Base-by-base conservation (phyloP, 106 monocot genomes). In the Allium fistulosum region DNA sequence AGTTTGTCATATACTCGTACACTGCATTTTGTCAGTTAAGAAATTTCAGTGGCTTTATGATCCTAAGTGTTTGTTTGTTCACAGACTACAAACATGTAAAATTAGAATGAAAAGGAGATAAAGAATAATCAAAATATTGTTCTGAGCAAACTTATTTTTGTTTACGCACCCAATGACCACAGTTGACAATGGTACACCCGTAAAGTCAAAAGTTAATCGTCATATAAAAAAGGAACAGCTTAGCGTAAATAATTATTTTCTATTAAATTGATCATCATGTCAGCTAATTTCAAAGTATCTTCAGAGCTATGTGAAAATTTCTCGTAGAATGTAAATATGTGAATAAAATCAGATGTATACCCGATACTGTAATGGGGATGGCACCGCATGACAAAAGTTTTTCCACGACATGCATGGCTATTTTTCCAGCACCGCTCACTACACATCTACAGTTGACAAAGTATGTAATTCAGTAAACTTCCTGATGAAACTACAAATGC, bases 351-450 rank as follows among this genome's bases (percentile, higher is more conserved):
- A 48, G 7, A 28, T 18, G 11, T 46, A 16, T 78, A 89, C 96
- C 96, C 74, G 96, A 92, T 59, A 97, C 46, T 26, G 96, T 86
- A 56, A 97, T 75, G 16, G 96, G 96, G 26, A 97, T 84, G 61
- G 92, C 96, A 77, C 88, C 92, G 67, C 80, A 92, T 58, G 92
- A 69, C 56, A 92, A 80, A 73, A 97, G 96, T 84, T 97, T 97
- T 80, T 97, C 96, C 59, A 97, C 49, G 51, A 97, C 96, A 81
- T 97, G 96, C 84, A 92, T 86, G 72, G 96, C 96, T 80, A 97
- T 88, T 67, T 97, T 97, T 62, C 96, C 96, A 76, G 92, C 77
- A 82, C 96, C 96, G 79, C 96, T 97, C 49, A 97, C 78, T 56
- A 77, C 86, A 73, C 92, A 92, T 79, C 96, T 97, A 77, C 17